These are phyloP conservation scores for Paxillus involutus DNA, from an alignment of 768 basidiomycete genomes.

Conservation along the genomic window DNA sequence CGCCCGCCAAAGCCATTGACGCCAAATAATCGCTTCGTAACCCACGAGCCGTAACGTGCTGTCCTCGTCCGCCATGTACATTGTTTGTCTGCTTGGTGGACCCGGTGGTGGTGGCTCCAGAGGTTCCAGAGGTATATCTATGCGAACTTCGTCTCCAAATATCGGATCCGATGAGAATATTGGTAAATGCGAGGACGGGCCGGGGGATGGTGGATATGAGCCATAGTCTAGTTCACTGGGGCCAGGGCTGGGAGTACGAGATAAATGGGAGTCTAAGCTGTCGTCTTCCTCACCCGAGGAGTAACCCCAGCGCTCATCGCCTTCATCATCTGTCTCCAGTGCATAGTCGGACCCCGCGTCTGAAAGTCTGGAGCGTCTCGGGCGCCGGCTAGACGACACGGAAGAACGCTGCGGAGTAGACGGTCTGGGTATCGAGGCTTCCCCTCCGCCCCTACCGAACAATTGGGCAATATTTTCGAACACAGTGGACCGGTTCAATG, in stretches of 20 bases:
- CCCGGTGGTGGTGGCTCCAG: constrained; percentile 75
- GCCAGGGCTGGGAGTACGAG: constrained; percentile 24
- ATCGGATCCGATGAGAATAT: constrained; percentile 73
- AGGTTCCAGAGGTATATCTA: constrained; percentile 64
- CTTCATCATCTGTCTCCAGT: constrained; percentile 52
- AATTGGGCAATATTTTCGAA: constrained; percentile 71
- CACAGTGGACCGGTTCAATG: constrained; percentile 39
- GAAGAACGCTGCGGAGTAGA: constrained; percentile 63
- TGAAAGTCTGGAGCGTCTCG: constrained; percentile 51
- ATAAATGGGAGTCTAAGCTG: constrained; percentile 29
- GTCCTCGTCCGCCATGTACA: constrained; percentile 90
- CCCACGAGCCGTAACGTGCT: constrained; percentile 84
- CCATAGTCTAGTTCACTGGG: constrained; percentile 69
- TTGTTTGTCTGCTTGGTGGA: constrained; percentile 81
- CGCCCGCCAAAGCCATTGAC: constrained; percentile 66
- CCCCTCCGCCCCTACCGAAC: constrained; percentile 53
- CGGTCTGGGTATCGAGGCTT: constrained; percentile 43
- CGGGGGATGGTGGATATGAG: constrained; percentile 68
- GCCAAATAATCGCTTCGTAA: constrained; percentile 67
- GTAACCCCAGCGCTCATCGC: constrained; percentile 87
- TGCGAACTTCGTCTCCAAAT: constrained; percentile 80
- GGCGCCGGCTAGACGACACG: constrained; percentile 47
- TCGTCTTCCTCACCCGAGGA: constrained; percentile 82
- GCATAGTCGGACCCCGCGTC: constrained; percentile 61
- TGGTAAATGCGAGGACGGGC: constrained; percentile 51